Conservation (phyloP, 2,329 filamentous ascomycete species). For the Aplosporella prunicola region DNA sequence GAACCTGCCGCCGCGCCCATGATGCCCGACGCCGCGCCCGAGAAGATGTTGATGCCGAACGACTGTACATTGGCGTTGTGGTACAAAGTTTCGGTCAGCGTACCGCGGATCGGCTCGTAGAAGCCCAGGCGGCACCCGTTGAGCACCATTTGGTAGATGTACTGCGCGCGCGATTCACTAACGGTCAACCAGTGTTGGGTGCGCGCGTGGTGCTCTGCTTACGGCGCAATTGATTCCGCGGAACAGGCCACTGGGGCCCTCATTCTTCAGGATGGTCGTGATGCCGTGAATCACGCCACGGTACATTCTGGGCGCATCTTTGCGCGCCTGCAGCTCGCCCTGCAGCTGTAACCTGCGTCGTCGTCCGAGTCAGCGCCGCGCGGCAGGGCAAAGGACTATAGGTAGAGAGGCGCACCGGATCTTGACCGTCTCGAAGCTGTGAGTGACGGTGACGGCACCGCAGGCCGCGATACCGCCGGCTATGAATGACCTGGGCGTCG, state of each 20-base stretch:
- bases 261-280: conserved; percentile 79
- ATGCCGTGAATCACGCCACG: conserved; percentile 86
- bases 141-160: conserved; percentile 90
- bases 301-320: conserved; percentile 79
- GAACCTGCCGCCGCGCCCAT: conserved; percentile 88
- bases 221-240: conserved; percentile 79
- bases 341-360: conserved; percentile 75
- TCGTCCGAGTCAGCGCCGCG: conserved; percentile 15
- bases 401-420: conserved; percentile 57
- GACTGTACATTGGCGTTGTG: conserved; percentile 67
- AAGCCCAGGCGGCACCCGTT: conserved; percentile 96
- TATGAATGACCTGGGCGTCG: conserved; percentile 64
- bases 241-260: conserved; percentile 77
- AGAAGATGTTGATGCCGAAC: conserved; percentile 85
- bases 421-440: conserved; percentile 98
- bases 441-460: conserved; percentile 92
- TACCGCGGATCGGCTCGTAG: conserved; percentile 85
- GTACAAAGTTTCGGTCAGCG: conserved; percentile 60
- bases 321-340: conserved; percentile 83
- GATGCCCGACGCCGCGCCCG: conserved; percentile 79
- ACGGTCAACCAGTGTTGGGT: conserved; percentile 3
- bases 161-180: conserved; percentile 39
- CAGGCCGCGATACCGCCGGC: conserved; percentile 94
- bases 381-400: too few relatives aligned
- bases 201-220: conserved; percentile 20